Percentiles rank a stretch among this genome's conserved stretches.
phyloP scores from a whole-genome alignment of 2,329 filamentous ascomycete species.

The Apiospora koreana region DNA sequence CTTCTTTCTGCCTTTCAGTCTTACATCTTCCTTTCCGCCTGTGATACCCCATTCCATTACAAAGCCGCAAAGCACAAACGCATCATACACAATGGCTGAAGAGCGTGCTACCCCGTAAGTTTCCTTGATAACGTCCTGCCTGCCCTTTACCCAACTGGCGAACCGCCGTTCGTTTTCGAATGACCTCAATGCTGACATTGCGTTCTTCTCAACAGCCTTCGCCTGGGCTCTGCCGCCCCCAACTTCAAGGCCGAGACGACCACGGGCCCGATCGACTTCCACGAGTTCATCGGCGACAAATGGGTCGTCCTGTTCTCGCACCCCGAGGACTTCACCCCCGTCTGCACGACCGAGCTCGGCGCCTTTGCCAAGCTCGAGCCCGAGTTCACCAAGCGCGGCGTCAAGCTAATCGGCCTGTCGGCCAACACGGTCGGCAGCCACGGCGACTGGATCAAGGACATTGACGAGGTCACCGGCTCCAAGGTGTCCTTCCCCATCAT shows the following conservation, averaged over 20 bases:
- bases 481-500: constrained; percentile 78
- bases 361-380: constrained; percentile 87
- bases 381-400: constrained; percentile 83
- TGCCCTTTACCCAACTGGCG: background rate
- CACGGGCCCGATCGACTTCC: constrained; percentile 76
- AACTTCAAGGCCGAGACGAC: constrained; percentile 86
- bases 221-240: constrained; percentile 68
- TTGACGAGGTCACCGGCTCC: constrained; percentile 74
- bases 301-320: constrained; percentile 86
- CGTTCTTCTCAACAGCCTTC: constrained; percentile 46
- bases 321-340: constrained; percentile 89
- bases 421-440: constrained; percentile 86
- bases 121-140: background rate
- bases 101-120: constrained; percentile 32
- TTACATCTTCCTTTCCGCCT: background rate
- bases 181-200: background rate
- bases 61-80: background rate
- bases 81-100: constrained; percentile 25
- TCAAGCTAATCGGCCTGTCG: constrained; percentile 88
- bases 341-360: constrained; percentile 94
- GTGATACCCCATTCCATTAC: background rate
- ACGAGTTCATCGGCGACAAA: constrained; percentile 75
- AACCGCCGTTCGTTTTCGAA: too few species aligned
- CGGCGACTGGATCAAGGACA: constrained; percentile 88
- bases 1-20: background rate